phyloP scores from a whole-genome alignment of 768 basidiomycete genomes.

The Lactarius pseudohatsudake region DNA sequence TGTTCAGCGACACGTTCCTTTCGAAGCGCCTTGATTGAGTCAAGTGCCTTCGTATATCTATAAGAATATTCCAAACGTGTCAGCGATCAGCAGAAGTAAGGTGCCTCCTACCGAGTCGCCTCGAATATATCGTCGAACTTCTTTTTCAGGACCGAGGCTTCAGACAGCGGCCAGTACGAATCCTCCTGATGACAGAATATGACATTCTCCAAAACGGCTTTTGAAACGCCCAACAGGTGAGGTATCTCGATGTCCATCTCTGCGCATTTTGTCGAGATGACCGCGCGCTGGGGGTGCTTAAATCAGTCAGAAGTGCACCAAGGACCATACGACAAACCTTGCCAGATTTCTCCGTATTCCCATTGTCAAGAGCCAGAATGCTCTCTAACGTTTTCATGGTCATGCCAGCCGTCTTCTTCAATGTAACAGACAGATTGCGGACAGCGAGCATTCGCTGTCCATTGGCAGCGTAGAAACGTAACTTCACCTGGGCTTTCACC shows the following conservation, averaged over 20 bases:
- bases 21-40: conserved; percentile 84
- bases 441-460: conserved; percentile 87
- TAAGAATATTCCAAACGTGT: conserved; percentile 3
- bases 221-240: conserved; percentile 89
- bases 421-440: conserved; percentile 87
- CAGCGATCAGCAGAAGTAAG: neutral
- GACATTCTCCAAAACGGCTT: conserved; percentile 97
- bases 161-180: conserved; percentile 95
- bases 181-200: conserved; percentile 99
- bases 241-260: conserved; percentile 97
- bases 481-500: conserved; percentile 96
- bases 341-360: conserved; percentile 60
- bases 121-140: conserved; percentile 99
- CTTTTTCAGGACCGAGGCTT: conserved; percentile 90
- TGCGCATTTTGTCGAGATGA: conserved; percentile 96
- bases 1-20: conserved; percentile 90
- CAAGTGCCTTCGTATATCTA: conserved; percentile 96
- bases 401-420: conserved; percentile 84
- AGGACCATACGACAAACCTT: conserved; percentile 55
- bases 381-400: conserved; percentile 98
- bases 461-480: conserved; percentile 89
- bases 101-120: conserved; percentile 72
- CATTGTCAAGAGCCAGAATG: conserved; percentile 73
- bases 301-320: neutral
- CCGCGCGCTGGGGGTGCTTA: conserved; percentile 56